Conservation (phyloP, 176 grass and related monocot species). For the Cenchrus fungigraminus region DNA sequence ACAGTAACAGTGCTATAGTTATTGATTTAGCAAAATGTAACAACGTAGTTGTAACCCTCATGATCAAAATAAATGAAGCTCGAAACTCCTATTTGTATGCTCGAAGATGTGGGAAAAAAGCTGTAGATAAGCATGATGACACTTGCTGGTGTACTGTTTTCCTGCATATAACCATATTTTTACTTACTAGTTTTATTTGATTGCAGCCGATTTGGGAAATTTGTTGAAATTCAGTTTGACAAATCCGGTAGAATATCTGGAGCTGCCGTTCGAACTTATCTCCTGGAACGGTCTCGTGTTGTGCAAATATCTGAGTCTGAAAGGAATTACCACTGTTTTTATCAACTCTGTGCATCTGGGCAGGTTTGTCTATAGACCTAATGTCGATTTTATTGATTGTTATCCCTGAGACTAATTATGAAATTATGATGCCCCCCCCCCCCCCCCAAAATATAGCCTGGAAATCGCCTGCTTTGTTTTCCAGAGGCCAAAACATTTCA, state of each 20-base stretch:
- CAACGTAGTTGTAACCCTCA: not conserved
- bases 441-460: not conserved
- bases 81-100: not conserved
- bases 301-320: conserved; percentile 80
- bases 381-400: conserved; percentile 4
- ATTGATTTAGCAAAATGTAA: not conserved
- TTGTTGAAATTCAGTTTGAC: conserved; percentile 93
- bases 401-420: not conserved
- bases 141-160: conserved; percentile 11
- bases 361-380: conserved; percentile 60
- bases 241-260: conserved; percentile 81
- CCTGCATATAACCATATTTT: not conserved
- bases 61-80: conserved; percentile 27
- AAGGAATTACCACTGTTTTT: conserved; percentile 92
- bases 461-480: conserved; percentile 13
- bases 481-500: not conserved
- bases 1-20: not conserved
- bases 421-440: not conserved
- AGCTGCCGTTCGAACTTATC: conserved; percentile 84
- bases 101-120: conserved; percentile 1
- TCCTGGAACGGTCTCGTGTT: conserved; percentile 84
- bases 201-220: conserved; percentile 91
- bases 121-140: conserved; percentile 18
- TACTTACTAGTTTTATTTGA: conserved; percentile 27
- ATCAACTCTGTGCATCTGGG: conserved; percentile 86